Evolutionary conservation across 257 asterid genomes (phyloP), one percentile per base, ranked within the genome.

Genomic region (Salvia hispanica): DNA sequence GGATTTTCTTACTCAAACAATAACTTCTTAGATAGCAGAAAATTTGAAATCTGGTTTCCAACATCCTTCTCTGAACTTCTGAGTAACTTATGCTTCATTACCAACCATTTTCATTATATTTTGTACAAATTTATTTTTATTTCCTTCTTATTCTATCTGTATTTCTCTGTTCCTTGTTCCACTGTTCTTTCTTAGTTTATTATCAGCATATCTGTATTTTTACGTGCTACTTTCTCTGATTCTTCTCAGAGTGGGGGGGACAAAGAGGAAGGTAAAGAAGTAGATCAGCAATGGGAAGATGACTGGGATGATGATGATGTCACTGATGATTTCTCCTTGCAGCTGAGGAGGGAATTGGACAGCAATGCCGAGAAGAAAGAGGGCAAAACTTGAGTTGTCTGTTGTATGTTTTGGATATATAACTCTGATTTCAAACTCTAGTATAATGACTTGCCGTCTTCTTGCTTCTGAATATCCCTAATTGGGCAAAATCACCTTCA

Each of bases 261-360:
- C 73, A 81, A 83, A 64, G 90, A 90, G 62, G 95, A 86, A 71
- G 95, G 85, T 8, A 88, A 84, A 76, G 95, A 86, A 69, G 80
- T 86, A 69, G 81, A 82, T 25, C 97, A 86, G 72, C 95, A 91
- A 71, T 91, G 97, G 97, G 97, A 91, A 72, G 97, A 91, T 72
- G 97, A 91, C 62, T 91, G 96, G 96, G 97, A 91, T 79, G 97
- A 91, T 57, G 97, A 91, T 51, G 97, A 91, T 65, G 97, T 91
- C 70, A 91, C 75, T 5, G 96, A 91, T 74, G 97, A 91, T 78
- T 91, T 91, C 81, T 91, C 97, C 21, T 77, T 82, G 78, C 97
- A 91, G 85, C 92, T 91, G 71, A 85, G 82, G 83, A 84, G 79
- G 81, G 97, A 91, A 76, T 66, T 91, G 79, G 97, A 88, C 67